These are phyloP conservation scores for Colletotrichum liaoningense DNA, from an alignment of 2,329 filamentous ascomycete genomes.

Conservation along the genomic window DNA sequence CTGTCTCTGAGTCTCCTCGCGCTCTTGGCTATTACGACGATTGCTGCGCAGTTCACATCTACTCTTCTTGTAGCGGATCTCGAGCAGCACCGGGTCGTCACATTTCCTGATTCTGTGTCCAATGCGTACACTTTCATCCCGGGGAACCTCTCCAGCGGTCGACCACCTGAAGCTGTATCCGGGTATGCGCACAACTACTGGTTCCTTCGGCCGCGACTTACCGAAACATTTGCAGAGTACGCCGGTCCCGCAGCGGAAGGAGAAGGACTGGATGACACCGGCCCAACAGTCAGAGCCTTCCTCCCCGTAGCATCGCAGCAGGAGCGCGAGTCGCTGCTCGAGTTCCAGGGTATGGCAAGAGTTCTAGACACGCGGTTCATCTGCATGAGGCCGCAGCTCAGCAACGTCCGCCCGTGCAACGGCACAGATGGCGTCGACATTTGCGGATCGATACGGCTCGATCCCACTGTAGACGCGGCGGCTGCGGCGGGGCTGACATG, in stretches of 20 bases:
- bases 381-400: not conserved
- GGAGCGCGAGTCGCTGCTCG: not conserved
- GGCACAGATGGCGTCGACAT: not conserved
- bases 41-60: conserved; percentile 2
- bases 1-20: not conserved
- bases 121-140: not conserved
- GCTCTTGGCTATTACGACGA: not conserved
- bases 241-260: not conserved
- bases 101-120: not conserved
- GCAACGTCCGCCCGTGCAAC: not conserved
- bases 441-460: not conserved
- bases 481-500: not conserved
- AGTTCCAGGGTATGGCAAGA: conserved; percentile 1
- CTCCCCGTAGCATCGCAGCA: not conserved
- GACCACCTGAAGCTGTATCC: not conserved
- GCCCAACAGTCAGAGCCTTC: not conserved
- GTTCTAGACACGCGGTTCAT: conserved; percentile 4
- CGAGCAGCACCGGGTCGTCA: not conserved
- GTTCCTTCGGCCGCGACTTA: not conserved
- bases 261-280: conserved; percentile 6
- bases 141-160: not conserved
- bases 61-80: conserved; percentile 8
- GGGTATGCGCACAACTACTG: not conserved
- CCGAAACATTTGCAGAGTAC: conserved; percentile 9
- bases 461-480: not conserved